These are phyloP conservation scores for Davidsoniella virescens DNA, from an alignment of 2,329 filamentous ascomycete genomes.

Conservation along the genomic window DNA sequence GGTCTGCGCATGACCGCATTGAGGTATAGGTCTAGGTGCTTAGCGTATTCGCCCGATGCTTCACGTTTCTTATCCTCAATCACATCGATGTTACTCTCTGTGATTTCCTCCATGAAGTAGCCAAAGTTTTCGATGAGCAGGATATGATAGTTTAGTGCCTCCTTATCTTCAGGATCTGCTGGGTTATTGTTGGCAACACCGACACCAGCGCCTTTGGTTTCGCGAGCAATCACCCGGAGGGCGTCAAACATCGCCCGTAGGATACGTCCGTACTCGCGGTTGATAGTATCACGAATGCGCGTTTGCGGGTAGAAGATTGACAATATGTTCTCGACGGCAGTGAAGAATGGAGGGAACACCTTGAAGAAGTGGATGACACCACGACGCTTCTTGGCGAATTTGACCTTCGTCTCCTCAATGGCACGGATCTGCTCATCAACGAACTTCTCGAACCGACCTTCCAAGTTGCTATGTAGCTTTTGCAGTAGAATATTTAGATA, in stretches of 20 bases:
- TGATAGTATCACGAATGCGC: slow-evolving; percentile 58
- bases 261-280: slow-evolving; percentile 75
- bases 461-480: slow-evolving; percentile 59
- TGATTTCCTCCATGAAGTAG: slow-evolving; percentile 80
- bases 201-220: slow-evolving; percentile 39
- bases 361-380: slow-evolving; percentile 92
- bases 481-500: slow-evolving; percentile 68
- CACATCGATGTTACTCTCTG: slow-evolving; percentile 55
- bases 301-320: slow-evolving; percentile 33
- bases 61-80: slow-evolving; percentile 70
- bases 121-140: slow-evolving; percentile 98
- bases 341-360: slow-evolving; percentile 76
- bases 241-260: slow-evolving; percentile 96
- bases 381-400: slow-evolving; percentile 86
- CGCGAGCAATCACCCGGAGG: slow-evolving; percentile 77
- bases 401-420: slow-evolving; percentile 96
- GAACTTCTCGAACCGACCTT: slow-evolving; percentile 68
- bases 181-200: slow-evolving; percentile 20
- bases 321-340: slow-evolving; percentile 72
- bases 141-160: slow-evolving; percentile 93
- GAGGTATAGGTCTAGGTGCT: slow-evolving; percentile 79
- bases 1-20: slow-evolving; percentile 77
- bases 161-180: slow-evolving; percentile 68
- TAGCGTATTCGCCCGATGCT: slow-evolving; percentile 60
- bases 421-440: slow-evolving; percentile 89